Evolutionary conservation across 2,329 filamentous ascomycete genomes (phyloP), one percentile per base, ranked within the genome.

Genomic region (Fusarium drepaniforme): DNA sequence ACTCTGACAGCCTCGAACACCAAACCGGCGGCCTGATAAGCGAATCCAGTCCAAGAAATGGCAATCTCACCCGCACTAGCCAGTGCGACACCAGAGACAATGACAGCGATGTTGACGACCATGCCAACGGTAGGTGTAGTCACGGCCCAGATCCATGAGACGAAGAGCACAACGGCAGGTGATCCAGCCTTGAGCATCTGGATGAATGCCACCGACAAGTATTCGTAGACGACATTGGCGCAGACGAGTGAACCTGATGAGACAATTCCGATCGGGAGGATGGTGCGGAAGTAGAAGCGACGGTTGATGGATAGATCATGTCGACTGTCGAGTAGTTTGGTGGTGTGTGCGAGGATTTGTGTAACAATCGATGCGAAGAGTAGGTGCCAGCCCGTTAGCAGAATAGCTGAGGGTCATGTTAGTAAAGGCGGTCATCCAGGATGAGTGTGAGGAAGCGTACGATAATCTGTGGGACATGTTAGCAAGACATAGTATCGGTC

Each of bases 371-470:
- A 60, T 23, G 73, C 72, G 21, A 75, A 75, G 8, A 75, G 21
- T 5, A 75, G 73, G 44, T 75, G 73, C 72, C 69, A 75, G 51
- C 66, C 57, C 60, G 71, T 73, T 11, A 75, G 28, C 5, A 75
- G 38, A 11, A 59, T 64, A 11, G 68, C 68, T 70, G 23, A 8
- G 1, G 8, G 11, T 12, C 7, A 25, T 23, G 13, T 68, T 16
- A 70, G 49, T 37, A 23, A 23, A 23, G 28, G 28, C 5, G 4
- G 23, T 18, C 38, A 42, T 33, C 9, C 15, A 49, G 6, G 5
- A 12, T 33, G 8, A 21, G 28, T 18, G 13, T 1, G 1, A 28
- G 8, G 15, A 8, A 0, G 0, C n/a, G 0, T 56, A 70, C 68
- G 68, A 18, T 70, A 70, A 65, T 69, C 68, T 70, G n/a, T 38